phyloP scores from a whole-genome alignment of 1,284 basidiomycete species.

The Tilletia caries region DNA sequence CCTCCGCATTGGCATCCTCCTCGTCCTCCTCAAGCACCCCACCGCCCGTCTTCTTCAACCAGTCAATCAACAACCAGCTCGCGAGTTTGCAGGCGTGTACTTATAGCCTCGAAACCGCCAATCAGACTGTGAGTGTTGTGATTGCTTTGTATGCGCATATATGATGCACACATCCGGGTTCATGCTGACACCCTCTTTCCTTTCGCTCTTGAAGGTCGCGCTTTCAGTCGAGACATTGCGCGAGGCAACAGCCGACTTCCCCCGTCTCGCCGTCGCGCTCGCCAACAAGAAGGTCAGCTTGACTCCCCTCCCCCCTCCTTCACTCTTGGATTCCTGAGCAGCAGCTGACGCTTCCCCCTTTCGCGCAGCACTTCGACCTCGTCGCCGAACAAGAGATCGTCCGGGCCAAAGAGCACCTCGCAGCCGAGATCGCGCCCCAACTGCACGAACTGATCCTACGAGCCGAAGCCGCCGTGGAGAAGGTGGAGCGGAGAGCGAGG shows the following conservation, averaged over 20 bases:
- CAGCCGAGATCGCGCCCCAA: slow-evolving; percentile 21
- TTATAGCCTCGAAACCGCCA: not conserved
- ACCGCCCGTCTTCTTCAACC: slow-evolving; percentile 13
- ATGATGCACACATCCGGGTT: no score
- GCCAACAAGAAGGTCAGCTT: slow-evolving; percentile 6
- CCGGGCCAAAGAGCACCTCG: slow-evolving; percentile 17
- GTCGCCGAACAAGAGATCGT: slow-evolving; percentile 20
- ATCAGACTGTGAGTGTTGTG: slow-evolving; percentile 8
- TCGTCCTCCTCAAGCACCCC: not conserved
- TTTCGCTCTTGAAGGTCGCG: no score
- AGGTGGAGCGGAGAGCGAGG: slow-evolving; percentile 18
- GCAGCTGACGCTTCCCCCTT: not conserved
- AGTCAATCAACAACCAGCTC: slow-evolving; percentile 14
- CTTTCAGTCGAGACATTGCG: no score
- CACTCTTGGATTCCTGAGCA: no score
- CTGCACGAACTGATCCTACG: slow-evolving; percentile 21
- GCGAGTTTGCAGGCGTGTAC: not conserved
- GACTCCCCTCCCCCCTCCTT: not conserved
- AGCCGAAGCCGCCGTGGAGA: slow-evolving; percentile 19
- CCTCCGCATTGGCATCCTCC: not conserved
- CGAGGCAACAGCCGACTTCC: slow-evolving; percentile 17
- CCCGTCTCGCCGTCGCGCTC: slow-evolving; percentile 14
- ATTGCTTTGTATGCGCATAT: no score
- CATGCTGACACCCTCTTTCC: no score
- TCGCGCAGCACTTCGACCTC: slow-evolving; percentile 18